Evolutionary conservation across 495 filamentous ascomycete genomes (phyloP), one percentile per base, ranked within the genome.

Genomic region (Penicillium cataractarum): DNA sequence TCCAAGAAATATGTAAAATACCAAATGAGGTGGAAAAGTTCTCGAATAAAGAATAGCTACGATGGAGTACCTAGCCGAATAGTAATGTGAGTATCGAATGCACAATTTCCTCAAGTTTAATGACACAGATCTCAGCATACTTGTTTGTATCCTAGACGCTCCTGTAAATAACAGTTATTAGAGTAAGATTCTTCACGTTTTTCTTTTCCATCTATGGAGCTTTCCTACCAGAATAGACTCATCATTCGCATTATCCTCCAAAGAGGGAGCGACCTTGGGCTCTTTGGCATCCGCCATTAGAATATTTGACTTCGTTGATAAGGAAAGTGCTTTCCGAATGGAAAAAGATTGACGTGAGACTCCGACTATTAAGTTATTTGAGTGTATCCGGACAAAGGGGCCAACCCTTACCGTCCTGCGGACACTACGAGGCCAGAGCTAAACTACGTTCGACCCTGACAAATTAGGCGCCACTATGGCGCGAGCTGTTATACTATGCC

Each of bases 1-100:
- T n/a, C 15, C 17, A n/a, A 40, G 27, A 12, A 24, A 2, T n/a
- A 22, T 50, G 27, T 21, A 32, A 19, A 22, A 49, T 68, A 84
- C 82, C 83, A 52, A 85, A 85, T 19, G 81, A 84, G 0, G 83
- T 82, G 9, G 83, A 71, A 63, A 85, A 85, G 62, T 82, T 84
- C 66, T 85, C 83, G 27, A 85, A 76, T 13, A 85, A 68, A n/a
- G 70, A 69, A 44, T 82, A 82, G 21, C 78, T 81, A 53, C 80
- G 68, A 65, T 82, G 80, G 21, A 82, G 71, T 44, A 81, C 79
- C 79, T 81, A 50, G n/a, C n/a, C n/a, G n/a, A n/a, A n/a, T n/a
- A n/a, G n/a, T n/a, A n/a, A n/a, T n/a, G 31, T 33, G 31, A 33
- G 31, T 7, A 33, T 33, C 10, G 31, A 33, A 6, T 33, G 31